A percentile compares a stretch with the other conserved stretches of the same genome.
Evolutionary conservation across 768 basidiomycete genomes (phyloP).

Genomic region (Agaricus blazei): DNA sequence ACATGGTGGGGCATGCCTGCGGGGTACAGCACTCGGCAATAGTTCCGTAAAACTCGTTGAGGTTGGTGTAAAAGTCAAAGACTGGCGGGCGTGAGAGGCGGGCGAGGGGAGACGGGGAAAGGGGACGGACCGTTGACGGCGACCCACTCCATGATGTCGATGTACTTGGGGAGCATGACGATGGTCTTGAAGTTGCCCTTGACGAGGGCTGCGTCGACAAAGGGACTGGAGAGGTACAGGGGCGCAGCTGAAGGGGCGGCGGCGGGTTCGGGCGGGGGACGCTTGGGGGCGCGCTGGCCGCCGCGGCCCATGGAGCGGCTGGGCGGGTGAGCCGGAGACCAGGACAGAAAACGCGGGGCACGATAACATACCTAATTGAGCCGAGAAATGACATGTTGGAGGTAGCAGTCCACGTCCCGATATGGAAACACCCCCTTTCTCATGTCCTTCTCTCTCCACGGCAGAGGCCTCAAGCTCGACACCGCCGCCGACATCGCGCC

Average conservation of each 20-base stretch:
- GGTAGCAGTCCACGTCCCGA: neutral
- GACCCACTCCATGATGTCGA: constrained; percentile 99
- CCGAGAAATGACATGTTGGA: constrained; percentile 8
- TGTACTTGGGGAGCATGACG: constrained; percentile 91
- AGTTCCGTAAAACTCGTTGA: constrained; percentile 96
- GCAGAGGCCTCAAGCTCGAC: constrained; percentile 77
- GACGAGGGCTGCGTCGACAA: constrained; percentile 94
- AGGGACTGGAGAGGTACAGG: constrained; percentile 90
- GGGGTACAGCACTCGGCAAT: constrained; percentile 93
- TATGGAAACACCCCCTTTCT: neutral
- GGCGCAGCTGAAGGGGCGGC: constrained; percentile 24
- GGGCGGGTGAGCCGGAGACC: neutral
- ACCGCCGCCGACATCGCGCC: constrained; percentile 71
- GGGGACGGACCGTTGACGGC: constrained; percentile 56
- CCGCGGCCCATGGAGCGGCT: constrained; percentile 9
- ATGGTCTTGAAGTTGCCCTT: constrained; percentile 99
- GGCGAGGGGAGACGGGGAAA: constrained; percentile 13
- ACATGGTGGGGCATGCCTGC: constrained; percentile 88
- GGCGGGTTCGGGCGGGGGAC: neutral
- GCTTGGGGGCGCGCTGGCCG: constrained; percentile 1
- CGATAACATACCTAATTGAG: constrained; percentile 2
- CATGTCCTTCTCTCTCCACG: constrained; percentile 36
- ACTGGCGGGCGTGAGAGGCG: constrained; percentile 44
- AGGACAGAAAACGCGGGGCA: neutral
- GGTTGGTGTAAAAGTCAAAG: constrained; percentile 95